Base-by-base conservation (phyloP, 441 rosid genomes). In the Euphorbia schlechtendalii region DNA sequence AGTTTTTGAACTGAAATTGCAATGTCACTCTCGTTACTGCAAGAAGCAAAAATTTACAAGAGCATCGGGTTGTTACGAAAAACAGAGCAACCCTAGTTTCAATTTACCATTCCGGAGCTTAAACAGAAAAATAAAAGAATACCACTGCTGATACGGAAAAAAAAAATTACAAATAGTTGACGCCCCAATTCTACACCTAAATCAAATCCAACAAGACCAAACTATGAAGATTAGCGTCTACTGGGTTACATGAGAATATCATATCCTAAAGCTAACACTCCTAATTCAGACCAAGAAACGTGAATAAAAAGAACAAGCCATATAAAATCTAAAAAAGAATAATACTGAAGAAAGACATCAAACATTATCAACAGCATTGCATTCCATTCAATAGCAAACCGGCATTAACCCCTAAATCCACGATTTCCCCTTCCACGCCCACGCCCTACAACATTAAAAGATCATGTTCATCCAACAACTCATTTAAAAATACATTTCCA, bases 351-450 rank as follows among this genome's bases (percentile, higher is more conserved):
- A n/a, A 53, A 73, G 71, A 43, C 67, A 76, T 64, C 58, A 73
- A 66, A 55, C 74, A 72, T 54, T 34, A n/a, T 12, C 43, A n/a
- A 69, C 68, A 30, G 57, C 68, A 70, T 63, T 60, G 21, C 66
- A 65, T 27, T 54, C 34, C 32, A 24, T 25, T 58, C 71, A 55
- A 67, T 46, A n/a, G n/a, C n/a, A n/a, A n/a, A n/a, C n/a, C n/a
- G n/a, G n/a, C 90, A 70, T 72, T 86, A 53, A 85, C 71, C 82
- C 95, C 12, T 81, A 65, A 49, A 75, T 63, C 93, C 90, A 75
- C 87, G 95, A 54, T 68, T 59, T 67, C 90, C 90, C 75, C 95
- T 83, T 59, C 96, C 88, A 22, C 95, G 89, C 28, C 91, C 92
- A 70, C 92, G 88, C 17, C 93, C 98, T 89, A 66, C 61, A 69